Evolutionary conservation across 768 basidiomycete genomes (phyloP).

Genomic region (Mycena venus): DNA sequence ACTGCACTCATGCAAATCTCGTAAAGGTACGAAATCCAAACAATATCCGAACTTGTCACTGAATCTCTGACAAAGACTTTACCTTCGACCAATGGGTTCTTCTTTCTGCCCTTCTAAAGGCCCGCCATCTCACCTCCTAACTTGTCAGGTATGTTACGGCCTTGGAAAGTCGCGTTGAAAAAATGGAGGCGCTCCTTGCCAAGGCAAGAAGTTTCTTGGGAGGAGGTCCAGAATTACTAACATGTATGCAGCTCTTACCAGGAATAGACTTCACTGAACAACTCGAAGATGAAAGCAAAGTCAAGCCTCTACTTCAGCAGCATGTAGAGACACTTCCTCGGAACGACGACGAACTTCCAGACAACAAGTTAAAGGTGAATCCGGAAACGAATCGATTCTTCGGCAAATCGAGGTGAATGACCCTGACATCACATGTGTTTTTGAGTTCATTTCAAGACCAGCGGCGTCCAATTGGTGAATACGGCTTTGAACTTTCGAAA

Average conservation of each 20-base stretch:
- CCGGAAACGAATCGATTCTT: slow-evolving; percentile 60
- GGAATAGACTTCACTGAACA: slow-evolving; percentile 76
- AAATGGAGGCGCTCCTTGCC: slow-evolving; percentile 72
- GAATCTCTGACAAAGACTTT: slow-evolving; percentile 60
- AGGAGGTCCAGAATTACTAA: too few species aligned
- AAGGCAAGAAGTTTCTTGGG: slow-evolving; percentile 39
- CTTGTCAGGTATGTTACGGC: slow-evolving; percentile 67
- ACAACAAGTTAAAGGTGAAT: slow-evolving; percentile 50
- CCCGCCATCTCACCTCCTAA: background rate
- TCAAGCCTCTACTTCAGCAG: slow-evolving; percentile 40
- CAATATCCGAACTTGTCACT: background rate
- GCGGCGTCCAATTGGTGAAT: slow-evolving; percentile 65
- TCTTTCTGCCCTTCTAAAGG: background rate
- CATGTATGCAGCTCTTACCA: slow-evolving; percentile 55
- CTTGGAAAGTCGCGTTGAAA: slow-evolving; percentile 69
- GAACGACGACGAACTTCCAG: slow-evolving; percentile 49
- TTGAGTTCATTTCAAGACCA: slow-evolving; percentile 33
- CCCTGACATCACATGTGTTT: too few species aligned
- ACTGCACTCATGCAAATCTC: slow-evolving; percentile 78
- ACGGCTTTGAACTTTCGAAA: slow-evolving; percentile 69
- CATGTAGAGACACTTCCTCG: slow-evolving; percentile 49
- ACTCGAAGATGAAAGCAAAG: slow-evolving; percentile 51
- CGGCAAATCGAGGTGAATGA: slow-evolving; percentile 55
- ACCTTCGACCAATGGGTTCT: slow-evolving; percentile 73
- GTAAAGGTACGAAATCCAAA: slow-evolving; percentile 61